Percentiles rank a stretch among this genome's conserved stretches.
Conservation (phyloP, 2,329 filamentous ascomycete genomes). For the Aspergillus quadrilineatus region DNA sequence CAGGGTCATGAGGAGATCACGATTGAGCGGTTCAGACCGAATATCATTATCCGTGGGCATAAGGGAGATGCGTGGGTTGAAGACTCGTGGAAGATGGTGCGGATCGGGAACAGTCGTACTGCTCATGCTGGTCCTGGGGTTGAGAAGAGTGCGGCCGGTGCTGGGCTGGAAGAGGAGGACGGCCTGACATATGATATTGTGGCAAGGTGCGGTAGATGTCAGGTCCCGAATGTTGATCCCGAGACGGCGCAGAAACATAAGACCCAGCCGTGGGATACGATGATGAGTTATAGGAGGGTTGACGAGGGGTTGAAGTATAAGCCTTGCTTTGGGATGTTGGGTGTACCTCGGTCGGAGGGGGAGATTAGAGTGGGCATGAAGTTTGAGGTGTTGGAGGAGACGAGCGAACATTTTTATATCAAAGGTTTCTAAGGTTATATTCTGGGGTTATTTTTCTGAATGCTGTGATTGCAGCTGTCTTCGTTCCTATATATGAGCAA, state of each 20-base stretch:
- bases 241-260: slow-evolving; percentile 60
- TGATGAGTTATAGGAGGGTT: slow-evolving; percentile 61
- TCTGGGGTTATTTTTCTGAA: no score
- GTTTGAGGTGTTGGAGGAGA: slow-evolving; percentile 59
- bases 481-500: no score
- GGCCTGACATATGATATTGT: slow-evolving; percentile 56
- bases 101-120: slow-evolving; percentile 23
- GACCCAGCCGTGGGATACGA: slow-evolving; percentile 61
- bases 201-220: slow-evolving; percentile 60
- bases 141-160: neutral
- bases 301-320: slow-evolving; percentile 63
- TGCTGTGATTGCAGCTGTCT: no score
- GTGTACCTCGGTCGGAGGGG: slow-evolving; percentile 58
- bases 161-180: neutral
- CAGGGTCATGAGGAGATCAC: slow-evolving; percentile 50
- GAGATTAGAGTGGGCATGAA: slow-evolving; percentile 58
- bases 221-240: slow-evolving; percentile 65
- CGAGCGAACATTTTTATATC: slow-evolving; percentile 57
- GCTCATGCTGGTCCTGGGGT: slow-evolving; percentile 3
- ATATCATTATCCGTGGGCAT: slow-evolving; percentile 59
- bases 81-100: slow-evolving; percentile 62
- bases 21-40: slow-evolving; percentile 64
- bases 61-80: slow-evolving; percentile 56
- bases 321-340: slow-evolving; percentile 67
- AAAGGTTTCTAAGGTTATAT: slow-evolving; percentile 31